These are phyloP conservation scores for Amanita fuliginea DNA, from an alignment of 768 basidiomycete genomes.

Conservation along the genomic window DNA sequence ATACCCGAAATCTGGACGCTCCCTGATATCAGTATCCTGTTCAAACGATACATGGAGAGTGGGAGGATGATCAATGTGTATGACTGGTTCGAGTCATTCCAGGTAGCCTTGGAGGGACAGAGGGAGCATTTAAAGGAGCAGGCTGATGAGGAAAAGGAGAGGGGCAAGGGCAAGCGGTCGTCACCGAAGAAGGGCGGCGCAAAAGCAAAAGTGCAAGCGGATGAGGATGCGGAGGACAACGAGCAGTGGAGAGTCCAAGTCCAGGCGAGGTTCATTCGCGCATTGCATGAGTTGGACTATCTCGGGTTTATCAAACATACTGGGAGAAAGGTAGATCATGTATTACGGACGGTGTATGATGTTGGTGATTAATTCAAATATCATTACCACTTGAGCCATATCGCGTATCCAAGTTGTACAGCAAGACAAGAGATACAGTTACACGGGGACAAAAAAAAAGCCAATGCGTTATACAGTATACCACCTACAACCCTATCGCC, in stretches of 20 bases:
- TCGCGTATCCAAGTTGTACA: neutral
- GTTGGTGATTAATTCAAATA: slow-evolving; percentile 16
- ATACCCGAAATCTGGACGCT: slow-evolving; percentile 31
- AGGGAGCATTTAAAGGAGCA: slow-evolving; percentile 14
- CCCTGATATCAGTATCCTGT: slow-evolving; percentile 69
- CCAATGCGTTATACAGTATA: neutral
- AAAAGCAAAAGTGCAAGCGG: slow-evolving; percentile 18
- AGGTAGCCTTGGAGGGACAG: slow-evolving; percentile 53
- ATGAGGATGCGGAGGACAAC: slow-evolving; percentile 22
- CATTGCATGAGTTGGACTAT: slow-evolving; percentile 74
- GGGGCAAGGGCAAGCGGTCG: neutral
- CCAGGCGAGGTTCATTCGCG: slow-evolving; percentile 71
- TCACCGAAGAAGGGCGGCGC: slow-evolving; percentile 11
- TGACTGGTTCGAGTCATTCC: slow-evolving; percentile 82
- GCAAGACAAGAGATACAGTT: neutral
- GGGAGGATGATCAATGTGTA: slow-evolving; percentile 79
- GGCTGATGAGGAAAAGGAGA: neutral
- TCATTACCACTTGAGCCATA: neutral
- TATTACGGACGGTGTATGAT: slow-evolving; percentile 59
- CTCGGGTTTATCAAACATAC: slow-evolving; percentile 76
- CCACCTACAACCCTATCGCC: neutral
- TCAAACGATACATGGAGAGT: slow-evolving; percentile 66
- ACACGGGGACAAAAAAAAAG: neutral
- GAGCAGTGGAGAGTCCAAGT: slow-evolving; percentile 52
- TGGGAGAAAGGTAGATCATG: slow-evolving; percentile 67